These are phyloP conservation scores for Thielaviopsis populi DNA, from an alignment of 2,329 filamentous ascomycete genomes.

Conservation along the genomic window DNA sequence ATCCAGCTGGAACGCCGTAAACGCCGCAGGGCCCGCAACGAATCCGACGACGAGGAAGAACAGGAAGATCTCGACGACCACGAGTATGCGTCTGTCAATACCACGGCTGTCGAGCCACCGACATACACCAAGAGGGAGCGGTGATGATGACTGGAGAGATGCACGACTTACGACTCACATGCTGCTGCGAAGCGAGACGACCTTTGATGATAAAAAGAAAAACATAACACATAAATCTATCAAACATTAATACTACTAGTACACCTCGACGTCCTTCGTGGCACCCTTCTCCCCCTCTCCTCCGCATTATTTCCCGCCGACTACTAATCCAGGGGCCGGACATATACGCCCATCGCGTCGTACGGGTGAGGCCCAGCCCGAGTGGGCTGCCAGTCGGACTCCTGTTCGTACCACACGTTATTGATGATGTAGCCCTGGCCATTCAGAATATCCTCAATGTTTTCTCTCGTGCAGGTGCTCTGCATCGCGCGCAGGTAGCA, in stretches of 20 bases:
- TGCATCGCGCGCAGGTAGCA: slow-evolving; percentile 44
- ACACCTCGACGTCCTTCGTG: neutral
- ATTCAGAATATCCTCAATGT: slow-evolving; percentile 20
- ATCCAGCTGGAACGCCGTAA: slow-evolving; percentile 10
- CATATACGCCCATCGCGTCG: neutral
- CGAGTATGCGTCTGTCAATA: slow-evolving; percentile 12
- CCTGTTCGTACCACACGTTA: slow-evolving; percentile 9
- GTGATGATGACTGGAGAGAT: neutral
- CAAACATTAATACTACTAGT: neutral
- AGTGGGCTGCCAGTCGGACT: neutral
- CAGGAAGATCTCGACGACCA: slow-evolving; percentile 8
- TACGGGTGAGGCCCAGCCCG: neutral
- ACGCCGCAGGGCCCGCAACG: slow-evolving; percentile 2
- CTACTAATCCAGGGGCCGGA: neutral
- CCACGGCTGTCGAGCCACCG: neutral
- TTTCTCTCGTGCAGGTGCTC: slow-evolving; percentile 35
- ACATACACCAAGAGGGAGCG: neutral
- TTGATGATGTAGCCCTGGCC: slow-evolving; percentile 10
- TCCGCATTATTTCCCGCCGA: neutral
- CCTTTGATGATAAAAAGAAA: neutral
- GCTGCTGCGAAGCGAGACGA: neutral
- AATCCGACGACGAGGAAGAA: slow-evolving; percentile 9
- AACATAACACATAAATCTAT: neutral
- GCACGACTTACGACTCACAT: neutral
- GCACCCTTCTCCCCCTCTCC: neutral